Conservation (phyloP, 148 eudicot species). For the Euryodendron excelsum region DNA sequence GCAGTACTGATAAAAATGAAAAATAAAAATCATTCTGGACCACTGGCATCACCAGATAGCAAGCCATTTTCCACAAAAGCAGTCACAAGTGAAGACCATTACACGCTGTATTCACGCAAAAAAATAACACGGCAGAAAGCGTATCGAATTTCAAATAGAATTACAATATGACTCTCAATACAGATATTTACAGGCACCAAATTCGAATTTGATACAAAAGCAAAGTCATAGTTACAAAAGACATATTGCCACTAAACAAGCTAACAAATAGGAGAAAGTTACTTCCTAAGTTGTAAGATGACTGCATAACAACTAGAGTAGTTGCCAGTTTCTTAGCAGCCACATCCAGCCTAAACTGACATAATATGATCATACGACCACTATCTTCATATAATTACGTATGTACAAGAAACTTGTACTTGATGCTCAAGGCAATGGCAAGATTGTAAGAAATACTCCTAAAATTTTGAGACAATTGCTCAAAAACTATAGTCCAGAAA, state of each 20-base stretch:
- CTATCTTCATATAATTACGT: background rate
- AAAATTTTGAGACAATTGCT: background rate
- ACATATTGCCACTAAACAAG: background rate
- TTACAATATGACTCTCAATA: too few species aligned
- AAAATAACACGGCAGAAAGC: too few species aligned
- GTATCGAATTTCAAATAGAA: too few species aligned
- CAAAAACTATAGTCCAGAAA: background rate
- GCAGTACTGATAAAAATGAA: too few species aligned
- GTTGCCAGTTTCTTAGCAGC: background rate
- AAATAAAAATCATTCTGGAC: too few species aligned
- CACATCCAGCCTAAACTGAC: background rate
- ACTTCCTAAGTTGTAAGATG: background rate
- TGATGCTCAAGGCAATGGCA: background rate
- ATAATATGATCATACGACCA: background rate
- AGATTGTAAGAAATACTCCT: background rate
- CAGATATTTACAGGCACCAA: background rate
- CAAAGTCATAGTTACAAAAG: background rate
- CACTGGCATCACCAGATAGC: too few species aligned
- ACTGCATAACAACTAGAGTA: too few species aligned
- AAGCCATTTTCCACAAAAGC: too few species aligned
- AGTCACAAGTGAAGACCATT: too few species aligned
- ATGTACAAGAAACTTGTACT: background rate
- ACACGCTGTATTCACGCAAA: too few species aligned
- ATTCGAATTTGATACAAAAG: background rate
- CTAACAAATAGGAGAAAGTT: background rate